A percentile compares a stretch with the other conserved stretches of the same genome.
phyloP scores from a whole-genome alignment of 208 protist species.

The Chromosphaera perkinsii region DNA sequence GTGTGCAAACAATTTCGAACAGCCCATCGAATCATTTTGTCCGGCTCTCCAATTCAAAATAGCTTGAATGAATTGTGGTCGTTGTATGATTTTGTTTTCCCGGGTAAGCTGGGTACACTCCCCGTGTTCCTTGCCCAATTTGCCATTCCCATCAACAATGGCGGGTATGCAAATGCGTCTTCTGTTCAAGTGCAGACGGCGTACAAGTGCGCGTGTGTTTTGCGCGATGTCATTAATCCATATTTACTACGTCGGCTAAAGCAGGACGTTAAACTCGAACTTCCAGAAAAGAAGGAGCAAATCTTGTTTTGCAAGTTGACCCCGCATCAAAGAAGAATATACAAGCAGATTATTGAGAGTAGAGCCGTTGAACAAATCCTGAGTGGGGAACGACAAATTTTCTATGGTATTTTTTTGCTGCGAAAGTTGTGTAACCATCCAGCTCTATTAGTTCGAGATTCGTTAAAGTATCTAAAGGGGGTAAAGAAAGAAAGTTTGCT shows the following conservation, averaged over 20 bases:
- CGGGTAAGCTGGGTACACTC: slow-evolving; percentile 81
- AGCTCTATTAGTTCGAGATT: no score
- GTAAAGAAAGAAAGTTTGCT: no score
- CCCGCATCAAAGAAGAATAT: slow-evolving; percentile 75
- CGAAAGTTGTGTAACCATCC: slow-evolving; percentile 82
- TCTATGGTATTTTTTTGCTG: slow-evolving; percentile 59
- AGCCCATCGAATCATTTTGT: slow-evolving; percentile 78
- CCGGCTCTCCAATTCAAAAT: slow-evolving; percentile 95
- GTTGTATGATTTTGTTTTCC: slow-evolving; percentile 96
- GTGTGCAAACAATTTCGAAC: slow-evolving; percentile 78
- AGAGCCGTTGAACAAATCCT: slow-evolving; percentile 47
- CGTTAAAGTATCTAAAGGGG: no score
- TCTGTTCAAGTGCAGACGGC: slow-evolving; percentile 70
- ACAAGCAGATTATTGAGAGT: slow-evolving; percentile 71
- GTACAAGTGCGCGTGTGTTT: slow-evolving; percentile 80
- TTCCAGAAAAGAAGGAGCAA: slow-evolving; percentile 87
- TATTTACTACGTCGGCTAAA: slow-evolving; percentile 92
- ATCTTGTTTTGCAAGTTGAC: slow-evolving; percentile 87
- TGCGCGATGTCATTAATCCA: slow-evolving; percentile 83
- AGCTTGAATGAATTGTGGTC: slow-evolving; percentile 96
- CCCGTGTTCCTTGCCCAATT: slow-evolving; percentile 71
- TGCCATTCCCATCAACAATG: slow-evolving; percentile 66
- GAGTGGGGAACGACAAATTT: slow-evolving; percentile 33
- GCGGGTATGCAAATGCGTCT: slow-evolving; percentile 78
- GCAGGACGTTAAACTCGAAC: slow-evolving; percentile 69